Evolutionary conservation across 495 filamentous ascomycete genomes (phyloP), one percentile per base, ranked within the genome.

Genomic region (Hypomontagnella monticulosa): DNA sequence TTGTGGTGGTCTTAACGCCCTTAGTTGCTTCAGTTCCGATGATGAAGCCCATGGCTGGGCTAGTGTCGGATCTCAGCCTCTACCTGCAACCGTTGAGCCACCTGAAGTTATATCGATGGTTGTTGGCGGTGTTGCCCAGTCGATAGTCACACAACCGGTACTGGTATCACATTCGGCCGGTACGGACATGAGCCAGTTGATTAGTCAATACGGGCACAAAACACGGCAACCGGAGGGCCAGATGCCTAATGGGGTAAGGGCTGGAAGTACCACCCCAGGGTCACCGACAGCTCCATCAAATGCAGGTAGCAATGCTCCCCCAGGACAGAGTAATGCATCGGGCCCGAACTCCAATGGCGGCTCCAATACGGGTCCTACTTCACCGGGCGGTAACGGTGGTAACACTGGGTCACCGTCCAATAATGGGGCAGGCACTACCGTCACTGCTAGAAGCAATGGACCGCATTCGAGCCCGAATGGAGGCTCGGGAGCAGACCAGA

Each of bases 1-100:
- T 4, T 85, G 83, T 61, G 83, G 83, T 40, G 83, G 79, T 23
- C 41, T 55, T 41, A 72, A 78, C 69, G 76, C 80, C 27, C 63
- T 85, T 32, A 75, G 66, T 56, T 61, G 80, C 37, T 82, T 74
- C 57, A 75, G 73, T 57, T 72, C 75, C 48, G 75, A 72, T 46
- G 74, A 75, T 19, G 61, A 74, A 46, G 63, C 71, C 1, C 69
- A 73, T 34, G 71, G 71, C 8, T 73, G 71, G 71, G 71, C 71
- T 4, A 73, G 71, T 37, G 61, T 51, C 5, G 71, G 71, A 11
- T 64, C 71, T 16, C 71, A 73, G 44, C 71, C 51, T 23, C 56
- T 64, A 14, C 49, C 58, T 20, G 64, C 61, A 20, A 73, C 71
- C 30, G 56, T 58, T 1, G 34, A 27, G 14, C 68, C 63, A 3